Conservation (phyloP, 1,139 yeast genomes). For the Geotrichum carabidarum region DNA sequence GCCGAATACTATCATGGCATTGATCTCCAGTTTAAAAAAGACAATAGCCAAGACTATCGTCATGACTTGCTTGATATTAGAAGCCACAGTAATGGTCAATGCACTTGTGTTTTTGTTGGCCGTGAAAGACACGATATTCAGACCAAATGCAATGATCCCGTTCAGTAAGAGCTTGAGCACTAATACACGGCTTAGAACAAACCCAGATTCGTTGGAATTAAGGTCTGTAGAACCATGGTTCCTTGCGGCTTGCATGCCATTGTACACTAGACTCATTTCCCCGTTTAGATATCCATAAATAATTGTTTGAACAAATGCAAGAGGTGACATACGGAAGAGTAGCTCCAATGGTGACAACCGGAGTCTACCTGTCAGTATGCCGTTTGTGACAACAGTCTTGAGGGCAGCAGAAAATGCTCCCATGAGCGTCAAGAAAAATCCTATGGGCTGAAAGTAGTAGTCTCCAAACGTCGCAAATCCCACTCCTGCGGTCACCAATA, state of each 20-base stretch:
- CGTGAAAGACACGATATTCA: slow-evolving; percentile 29
- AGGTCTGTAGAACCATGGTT: slow-evolving; percentile 5
- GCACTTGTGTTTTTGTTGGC: slow-evolving; percentile 32
- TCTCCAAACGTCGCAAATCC: slow-evolving; percentile 29
- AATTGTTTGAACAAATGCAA: slow-evolving; percentile 28
- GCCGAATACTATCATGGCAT: slow-evolving; percentile 26
- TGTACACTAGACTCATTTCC: slow-evolving; percentile 22
- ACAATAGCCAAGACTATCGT: slow-evolving; percentile 28
- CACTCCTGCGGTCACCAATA: slow-evolving; percentile 22
- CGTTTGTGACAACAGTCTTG: slow-evolving; percentile 30
- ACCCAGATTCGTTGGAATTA: slow-evolving; percentile 1
- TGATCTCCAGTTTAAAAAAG: slow-evolving; percentile 27
- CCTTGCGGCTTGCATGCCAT: slow-evolving; percentile 15
- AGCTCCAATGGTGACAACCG: slow-evolving; percentile 29
- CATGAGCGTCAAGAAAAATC: slow-evolving; percentile 27
- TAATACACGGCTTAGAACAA: slow-evolving; percentile 20
- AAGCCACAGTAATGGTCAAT: slow-evolving; percentile 31
- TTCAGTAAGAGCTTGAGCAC: slow-evolving; percentile 25
- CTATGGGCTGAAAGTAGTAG: slow-evolving; percentile 27
- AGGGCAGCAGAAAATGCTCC: slow-evolving; percentile 30
- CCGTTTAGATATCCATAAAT: slow-evolving; percentile 28
- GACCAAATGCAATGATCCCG: slow-evolving; percentile 30
- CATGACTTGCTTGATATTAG: slow-evolving; percentile 29
- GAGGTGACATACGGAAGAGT: slow-evolving; percentile 29
- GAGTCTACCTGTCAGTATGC: slow-evolving; percentile 29